Evolutionary conservation across 148 eudicot species (phyloP).

Genomic region (Diospyros lotus): DNA sequence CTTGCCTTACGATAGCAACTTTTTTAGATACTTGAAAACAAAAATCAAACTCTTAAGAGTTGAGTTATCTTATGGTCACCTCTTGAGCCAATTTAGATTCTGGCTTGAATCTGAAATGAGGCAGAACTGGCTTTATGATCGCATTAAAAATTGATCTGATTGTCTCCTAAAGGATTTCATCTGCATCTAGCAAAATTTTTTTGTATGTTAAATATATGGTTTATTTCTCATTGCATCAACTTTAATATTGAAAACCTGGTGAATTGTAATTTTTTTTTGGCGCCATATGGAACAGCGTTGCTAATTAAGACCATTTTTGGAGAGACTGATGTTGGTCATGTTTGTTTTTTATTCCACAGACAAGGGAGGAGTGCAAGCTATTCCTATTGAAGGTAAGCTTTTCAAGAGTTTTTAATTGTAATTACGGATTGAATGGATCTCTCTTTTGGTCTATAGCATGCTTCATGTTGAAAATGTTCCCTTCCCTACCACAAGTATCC

Average conservation of each 20-base stretch:
- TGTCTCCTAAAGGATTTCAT: too few relatives aligned
- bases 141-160: neutral
- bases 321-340: neutral
- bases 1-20: neutral
- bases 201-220: too few relatives aligned
- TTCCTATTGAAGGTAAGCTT: slow-evolving; percentile 29
- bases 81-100: neutral
- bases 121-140: neutral
- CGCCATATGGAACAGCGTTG: neutral
- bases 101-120: neutral
- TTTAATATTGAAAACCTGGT: neutral
- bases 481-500: neutral
- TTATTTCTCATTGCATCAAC: neutral
- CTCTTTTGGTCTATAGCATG: too few relatives aligned
- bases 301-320: neutral
- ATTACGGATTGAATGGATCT: too few relatives aligned
- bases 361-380: slow-evolving; percentile 28
- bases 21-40: neutral
- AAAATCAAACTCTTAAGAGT: neutral
- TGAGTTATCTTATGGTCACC: neutral
- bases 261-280: too few relatives aligned
- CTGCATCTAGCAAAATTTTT: too few relatives aligned
- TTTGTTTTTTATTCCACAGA: slow-evolving; percentile 23
- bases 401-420: neutral
- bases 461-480: neutral